phyloP scores from a whole-genome alignment of 345 rosid species.

The Carallia pectinifolia region DNA sequence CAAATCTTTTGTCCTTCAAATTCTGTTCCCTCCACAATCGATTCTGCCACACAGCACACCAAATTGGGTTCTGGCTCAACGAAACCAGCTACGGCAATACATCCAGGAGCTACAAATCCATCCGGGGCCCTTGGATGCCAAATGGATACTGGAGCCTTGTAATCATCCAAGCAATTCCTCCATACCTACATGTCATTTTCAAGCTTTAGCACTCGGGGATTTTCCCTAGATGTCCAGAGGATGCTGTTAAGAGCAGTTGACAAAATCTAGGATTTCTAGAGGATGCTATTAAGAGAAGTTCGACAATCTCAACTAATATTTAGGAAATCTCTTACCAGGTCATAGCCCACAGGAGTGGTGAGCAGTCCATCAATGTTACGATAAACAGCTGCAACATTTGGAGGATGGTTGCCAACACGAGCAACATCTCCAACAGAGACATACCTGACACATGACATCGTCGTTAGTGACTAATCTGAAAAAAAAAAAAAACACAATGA shows the following conservation, averaged over 20 bases:
- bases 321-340: constrained; percentile 56
- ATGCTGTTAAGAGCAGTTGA: neutral
- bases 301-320: too few relatives aligned
- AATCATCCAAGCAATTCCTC: constrained; percentile 89
- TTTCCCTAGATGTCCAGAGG: neutral
- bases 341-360: constrained; percentile 81
- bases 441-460: constrained; percentile 41
- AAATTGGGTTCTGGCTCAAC: constrained; percentile 62
- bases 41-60: constrained; percentile 65
- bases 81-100: constrained; percentile 63
- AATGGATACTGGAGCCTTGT: constrained; percentile 60
- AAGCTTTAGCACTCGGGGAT: neutral
- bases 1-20: constrained; percentile 88
- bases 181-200: constrained; percentile 55
- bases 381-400: constrained; percentile 88
- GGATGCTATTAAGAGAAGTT: neutral
- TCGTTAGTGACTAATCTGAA: neutral
- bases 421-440: constrained; percentile 88
- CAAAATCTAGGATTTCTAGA: neutral
- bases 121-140: constrained; percentile 97
- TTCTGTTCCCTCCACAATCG: constrained; percentile 62
- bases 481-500: neutral
- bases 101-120: constrained; percentile 70
- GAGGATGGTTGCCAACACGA: constrained; percentile 78
- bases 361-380: constrained; percentile 43